A percentile compares a stretch with the other conserved stretches of the same genome.
Evolutionary conservation across 2,329 filamentous ascomycete species (phyloP).

Genomic region (Cladorrhinum sp.): DNA sequence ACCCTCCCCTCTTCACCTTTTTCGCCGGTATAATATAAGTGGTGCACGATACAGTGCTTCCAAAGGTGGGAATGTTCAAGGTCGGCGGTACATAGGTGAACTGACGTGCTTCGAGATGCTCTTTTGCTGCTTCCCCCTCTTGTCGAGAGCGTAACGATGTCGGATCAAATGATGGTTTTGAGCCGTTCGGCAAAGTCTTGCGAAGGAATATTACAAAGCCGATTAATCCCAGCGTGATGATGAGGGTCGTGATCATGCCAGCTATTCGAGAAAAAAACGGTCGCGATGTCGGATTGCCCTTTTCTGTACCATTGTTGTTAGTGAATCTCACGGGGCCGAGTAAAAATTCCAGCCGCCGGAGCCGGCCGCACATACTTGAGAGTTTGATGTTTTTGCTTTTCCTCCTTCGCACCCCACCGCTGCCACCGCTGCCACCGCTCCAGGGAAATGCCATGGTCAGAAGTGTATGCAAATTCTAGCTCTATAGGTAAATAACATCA

Average conservation of each 20-base stretch:
- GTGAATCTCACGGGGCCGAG: neutral
- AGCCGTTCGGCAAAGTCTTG: constrained; percentile 1
- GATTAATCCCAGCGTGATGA: neutral
- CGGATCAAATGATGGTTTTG: constrained; percentile 1
- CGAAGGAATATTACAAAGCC: constrained; percentile 4
- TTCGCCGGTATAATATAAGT: neutral
- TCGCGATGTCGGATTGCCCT: constrained; percentile 1
- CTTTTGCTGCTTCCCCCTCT: neutral
- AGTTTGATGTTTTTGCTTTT: constrained; percentile 8
- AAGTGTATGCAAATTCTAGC: too few relatives aligned
- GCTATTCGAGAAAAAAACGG: constrained; percentile 1
- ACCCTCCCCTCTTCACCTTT: neutral
- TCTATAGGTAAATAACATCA: too few relatives aligned
- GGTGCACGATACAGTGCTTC: neutral
- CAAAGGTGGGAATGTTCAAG: neutral
- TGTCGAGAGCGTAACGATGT: neutral
- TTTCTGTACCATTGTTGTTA: neutral
- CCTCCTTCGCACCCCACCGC: neutral
- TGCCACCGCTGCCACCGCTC: neutral
- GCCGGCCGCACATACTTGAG: neutral
- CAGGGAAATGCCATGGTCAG: neutral
- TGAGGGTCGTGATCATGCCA: neutral
- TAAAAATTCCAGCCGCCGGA: too few relatives aligned
- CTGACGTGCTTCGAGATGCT: neutral
- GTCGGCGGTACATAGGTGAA: neutral